Percentiles rank a stretch among this genome's conserved stretches.
Conservation (phyloP, 176 grass and related monocot species). For the Rhynchospora pubera region DNA sequence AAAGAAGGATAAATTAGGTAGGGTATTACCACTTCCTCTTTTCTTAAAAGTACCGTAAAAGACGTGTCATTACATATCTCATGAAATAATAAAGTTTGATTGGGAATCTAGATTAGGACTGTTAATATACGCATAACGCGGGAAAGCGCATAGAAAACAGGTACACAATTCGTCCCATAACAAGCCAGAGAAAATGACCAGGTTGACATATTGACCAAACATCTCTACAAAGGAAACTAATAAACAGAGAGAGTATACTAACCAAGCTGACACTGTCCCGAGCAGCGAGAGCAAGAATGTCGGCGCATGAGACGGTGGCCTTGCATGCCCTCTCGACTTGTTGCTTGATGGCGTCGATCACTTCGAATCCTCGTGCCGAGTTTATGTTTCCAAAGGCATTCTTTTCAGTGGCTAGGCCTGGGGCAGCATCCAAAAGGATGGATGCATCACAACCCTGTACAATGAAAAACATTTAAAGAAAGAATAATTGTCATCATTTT, state of each 20-base stretch:
- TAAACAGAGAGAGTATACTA: neutral
- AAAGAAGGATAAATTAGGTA: too few species aligned
- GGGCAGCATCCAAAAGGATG: conserved; percentile 31
- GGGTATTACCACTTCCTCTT: too few species aligned
- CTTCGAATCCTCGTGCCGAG: conserved; percentile 35
- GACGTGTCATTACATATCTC: too few species aligned
- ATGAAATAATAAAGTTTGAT: too few species aligned
- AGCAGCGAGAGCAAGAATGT: conserved; percentile 36
- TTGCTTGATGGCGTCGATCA: conserved; percentile 29
- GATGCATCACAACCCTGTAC: conserved; percentile 46
- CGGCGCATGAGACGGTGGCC: conserved; percentile 37
- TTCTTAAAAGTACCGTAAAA: too few species aligned
- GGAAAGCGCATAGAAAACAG: neutral
- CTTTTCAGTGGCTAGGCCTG: conserved; percentile 29
- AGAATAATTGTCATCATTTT: neutral
- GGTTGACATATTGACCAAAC: neutral
- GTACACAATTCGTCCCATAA: neutral
- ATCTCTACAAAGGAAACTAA: neutral
- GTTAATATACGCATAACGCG: too few species aligned
- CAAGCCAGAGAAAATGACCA: neutral
- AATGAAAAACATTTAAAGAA: neutral
- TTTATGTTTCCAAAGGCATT: conserved; percentile 35
- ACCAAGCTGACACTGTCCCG: conserved; percentile 30
- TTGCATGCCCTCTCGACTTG: conserved; percentile 28
- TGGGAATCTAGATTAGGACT: too few species aligned